A percentile compares a stretch with the other conserved stretches of the same genome.
phyloP scores from a whole-genome alignment of 164 flowering plant species.

The Magnolia kwangsiensis region DNA sequence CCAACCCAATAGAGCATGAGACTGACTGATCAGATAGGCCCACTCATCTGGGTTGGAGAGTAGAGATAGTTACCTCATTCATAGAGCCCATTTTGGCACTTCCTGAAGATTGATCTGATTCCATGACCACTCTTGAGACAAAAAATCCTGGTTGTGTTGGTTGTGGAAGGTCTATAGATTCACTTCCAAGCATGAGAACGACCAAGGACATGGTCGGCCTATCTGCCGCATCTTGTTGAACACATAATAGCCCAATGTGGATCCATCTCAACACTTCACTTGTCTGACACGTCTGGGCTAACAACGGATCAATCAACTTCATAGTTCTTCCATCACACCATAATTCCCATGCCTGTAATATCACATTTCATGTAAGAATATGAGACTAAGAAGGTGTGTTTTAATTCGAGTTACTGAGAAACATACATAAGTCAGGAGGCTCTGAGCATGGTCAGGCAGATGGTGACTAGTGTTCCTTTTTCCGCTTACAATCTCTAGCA shows the following conservation, averaged over 20 bases:
- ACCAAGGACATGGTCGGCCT: constrained; percentile 22
- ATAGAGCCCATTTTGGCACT: not conserved
- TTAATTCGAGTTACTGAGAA: not conserved
- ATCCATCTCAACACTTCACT: constrained; percentile 24
- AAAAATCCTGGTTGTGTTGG: constrained; percentile 21
- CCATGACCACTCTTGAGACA: not conserved
- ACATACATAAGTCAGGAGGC: not conserved
- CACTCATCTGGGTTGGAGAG: not conserved
- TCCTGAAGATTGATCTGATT: too few species aligned
- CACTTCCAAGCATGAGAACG: constrained; percentile 18
- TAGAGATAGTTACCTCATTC: not conserved
- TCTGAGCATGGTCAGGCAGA: constrained; percentile 13
- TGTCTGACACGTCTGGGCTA: constrained; percentile 6
- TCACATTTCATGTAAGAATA: constrained; percentile 18
- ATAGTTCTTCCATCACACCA: constrained; percentile 24
- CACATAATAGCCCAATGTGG: constrained; percentile 34
- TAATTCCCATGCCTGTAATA: constrained; percentile 26
- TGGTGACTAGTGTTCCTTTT: not conserved
- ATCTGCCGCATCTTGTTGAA: constrained; percentile 18
- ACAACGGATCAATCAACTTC: constrained; percentile 19
- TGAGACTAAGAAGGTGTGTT: not conserved
- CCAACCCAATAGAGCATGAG: too few species aligned
- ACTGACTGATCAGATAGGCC: not conserved
- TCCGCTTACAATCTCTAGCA: not conserved
- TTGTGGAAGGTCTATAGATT: constrained; percentile 1